Evolutionary conservation across 805 yeast genomes (phyloP), one percentile per base, ranked within the genome.

Genomic region (Lachancea sp.): DNA sequence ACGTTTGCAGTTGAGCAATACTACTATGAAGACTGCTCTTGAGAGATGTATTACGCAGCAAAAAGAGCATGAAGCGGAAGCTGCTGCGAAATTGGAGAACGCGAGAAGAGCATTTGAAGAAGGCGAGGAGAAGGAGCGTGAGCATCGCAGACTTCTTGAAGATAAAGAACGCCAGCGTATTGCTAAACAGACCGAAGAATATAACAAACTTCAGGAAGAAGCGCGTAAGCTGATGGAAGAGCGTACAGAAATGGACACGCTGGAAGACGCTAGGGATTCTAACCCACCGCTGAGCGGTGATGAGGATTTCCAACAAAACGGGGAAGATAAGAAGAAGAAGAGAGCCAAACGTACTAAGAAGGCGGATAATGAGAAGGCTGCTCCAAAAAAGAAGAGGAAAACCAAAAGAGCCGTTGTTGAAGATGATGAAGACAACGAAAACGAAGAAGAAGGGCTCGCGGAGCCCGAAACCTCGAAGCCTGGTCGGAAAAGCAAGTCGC

Each of bases 1-100:
- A 53, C 81, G 97, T 67, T 91, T 93, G n/a, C 77, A 77, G 53
- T 76, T 88, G 75, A 96, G 95, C 60, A 73, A 79, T 41, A 78
- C 81, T 46, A 85, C 96, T 0, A 72, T 89, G 60, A 71, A 77
- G 49, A 80, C 77, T 47, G 83, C 89, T 59, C 72, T 93, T 51
- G 84, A 76, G 53, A 77, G 82, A 48, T 78, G 82, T 25, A 68
- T 84, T 42, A 78, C 74, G 20, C 91, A 86, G 52, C 96, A 93
- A 52, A 70, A 72, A 52, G 82, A 75, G 49, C 81, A 74, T 62
- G 90, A 86, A 47, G 62, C 62, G 15, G 73, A 75, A 46, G 70
- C 78, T 43, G 73, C 75, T 42, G 70, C 70, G 33, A 85, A 79
- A 66, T 71, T 91, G 46, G 82, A 74, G 38, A 88, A 80, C 50